Evolutionary conservation across 345 rosid species (phyloP), one percentile per base, ranked within the genome.

Genomic region (Corymbia maculata): DNA sequence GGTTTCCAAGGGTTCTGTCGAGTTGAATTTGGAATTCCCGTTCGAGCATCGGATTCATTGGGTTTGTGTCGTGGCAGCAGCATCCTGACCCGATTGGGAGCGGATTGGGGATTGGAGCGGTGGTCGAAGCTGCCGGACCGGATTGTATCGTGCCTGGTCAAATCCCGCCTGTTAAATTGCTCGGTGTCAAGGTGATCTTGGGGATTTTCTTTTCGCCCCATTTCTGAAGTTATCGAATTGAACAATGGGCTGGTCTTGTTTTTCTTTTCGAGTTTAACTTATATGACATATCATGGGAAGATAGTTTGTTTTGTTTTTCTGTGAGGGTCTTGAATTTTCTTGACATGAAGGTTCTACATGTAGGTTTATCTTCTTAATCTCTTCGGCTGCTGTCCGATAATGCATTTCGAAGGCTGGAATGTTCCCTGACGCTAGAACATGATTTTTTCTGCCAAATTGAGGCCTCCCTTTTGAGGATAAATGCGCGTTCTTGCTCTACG

Each of bases 61-160:
- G 82, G 19, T 28, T 6, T 85, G 16, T 85, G 45, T 57, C 86
- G 85, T n/a, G 90, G 90, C 91, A 92, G 98, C 91, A 95, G 98
- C 95, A 95, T 87, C 97, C 96, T 24, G 93, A 97, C 88, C 99
- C 99, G 1, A 90, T 97, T 6, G 99, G 97, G 68, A 93, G 92
- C 89, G 99, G 99, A 17, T 87, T 97, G 85, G 99, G 95, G 19
- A 89, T 89, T 75, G 98, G 92, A 26, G 99, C 99, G 0, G 89
- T 95, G 6, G 94, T 97, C 36, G 99, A 97, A 92, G 90, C 99
- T 8, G 99, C 98, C 3, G 98, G 99, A 15, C 96, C 99, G 6
- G 99, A 96, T 88, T 96, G 98, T 86, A 91, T 95, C 85, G 95
- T 97, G 55, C 98, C 99, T 16, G 99, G 99, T 5, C 98, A 94